Evolutionary conservation across 129 eudicot species (phyloP), one percentile per base, ranked within the genome.

Genomic region (Helichrysum umbraculigerum): DNA sequence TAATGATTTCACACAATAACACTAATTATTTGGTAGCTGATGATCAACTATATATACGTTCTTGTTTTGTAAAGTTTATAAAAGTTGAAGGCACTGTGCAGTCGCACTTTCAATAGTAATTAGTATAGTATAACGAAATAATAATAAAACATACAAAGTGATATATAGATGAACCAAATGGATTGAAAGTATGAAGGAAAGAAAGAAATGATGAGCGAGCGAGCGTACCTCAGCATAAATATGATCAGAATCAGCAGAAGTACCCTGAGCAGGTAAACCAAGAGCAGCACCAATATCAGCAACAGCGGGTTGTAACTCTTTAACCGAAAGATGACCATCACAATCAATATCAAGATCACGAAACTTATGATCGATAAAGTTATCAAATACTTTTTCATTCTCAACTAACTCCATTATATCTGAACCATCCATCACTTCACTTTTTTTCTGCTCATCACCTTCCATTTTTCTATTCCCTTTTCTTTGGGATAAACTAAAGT

Each of bases 331-430:
- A 37, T 87, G 82, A 44, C 98, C 98, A 80, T 94, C 97, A 35
- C 89, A 70, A 56, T 94, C 97, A 10, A 29, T 69, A 76, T 94
- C 97, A 10, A 94, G 91, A 50, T 91, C 88, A 66, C 83, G 78
- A 76, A 94, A 94, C 90, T 94, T 94, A 71, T 94, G 86, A 82
- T 94, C 87, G 7, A 94, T 91, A 70, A 88, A 94, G 66, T 83
- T 83, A 77, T 85, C 79, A 41, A 91, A 94, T 14, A 84, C 98
- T 66, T 83, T 77, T 28, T 94, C 91, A 65, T 94, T 84, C 63
- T 85, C 97, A 91, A 94, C 98, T 73, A 94, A 86, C 98, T 91
- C 85, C 87, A 85, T 94, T 87, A 94, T 87, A 81, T 94, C 93
- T 15, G 97, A 88, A 84, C 98, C 98, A 91, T 94, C 98, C 87